Evolutionary conservation across 208 protist genomes (phyloP).

Genomic region (Acanthamoeba royreba): DNA sequence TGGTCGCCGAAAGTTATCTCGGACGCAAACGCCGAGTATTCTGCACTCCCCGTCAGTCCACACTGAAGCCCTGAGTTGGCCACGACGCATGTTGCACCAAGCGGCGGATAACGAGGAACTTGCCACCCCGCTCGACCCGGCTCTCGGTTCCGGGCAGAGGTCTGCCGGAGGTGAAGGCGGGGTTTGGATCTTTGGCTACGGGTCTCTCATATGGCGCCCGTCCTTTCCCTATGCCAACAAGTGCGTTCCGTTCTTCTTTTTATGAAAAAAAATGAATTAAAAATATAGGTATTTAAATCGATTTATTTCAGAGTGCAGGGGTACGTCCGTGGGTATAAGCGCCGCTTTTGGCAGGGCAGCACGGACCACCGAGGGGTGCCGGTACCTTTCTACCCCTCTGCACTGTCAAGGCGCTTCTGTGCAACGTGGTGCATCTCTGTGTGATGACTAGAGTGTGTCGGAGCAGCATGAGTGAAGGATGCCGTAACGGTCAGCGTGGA

Average conservation of each 20-base stretch:
- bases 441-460: no score
- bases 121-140: neutral
- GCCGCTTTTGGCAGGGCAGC: conserved; percentile 45
- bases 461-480: no score
- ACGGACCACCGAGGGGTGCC: conserved; percentile 47
- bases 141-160: neutral
- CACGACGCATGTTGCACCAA: no score
- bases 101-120: no score
- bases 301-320: conserved; percentile 10
- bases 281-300: neutral
- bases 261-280: neutral
- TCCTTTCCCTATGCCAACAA: conserved; percentile 14
- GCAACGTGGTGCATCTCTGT: neutral
- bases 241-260: neutral
- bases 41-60: no score
- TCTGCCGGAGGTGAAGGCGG: neutral
- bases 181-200: conserved; percentile 27
- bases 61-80: no score
- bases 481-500: no score
- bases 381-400: neutral
- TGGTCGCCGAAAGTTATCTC: no score
- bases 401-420: neutral
- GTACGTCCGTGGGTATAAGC: conserved; percentile 28
- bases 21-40: no score
- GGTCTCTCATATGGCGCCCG: neutral